phyloP scores from a whole-genome alignment of 2,329 filamentous ascomycete species.

The Nigrospora osmanthi region DNA sequence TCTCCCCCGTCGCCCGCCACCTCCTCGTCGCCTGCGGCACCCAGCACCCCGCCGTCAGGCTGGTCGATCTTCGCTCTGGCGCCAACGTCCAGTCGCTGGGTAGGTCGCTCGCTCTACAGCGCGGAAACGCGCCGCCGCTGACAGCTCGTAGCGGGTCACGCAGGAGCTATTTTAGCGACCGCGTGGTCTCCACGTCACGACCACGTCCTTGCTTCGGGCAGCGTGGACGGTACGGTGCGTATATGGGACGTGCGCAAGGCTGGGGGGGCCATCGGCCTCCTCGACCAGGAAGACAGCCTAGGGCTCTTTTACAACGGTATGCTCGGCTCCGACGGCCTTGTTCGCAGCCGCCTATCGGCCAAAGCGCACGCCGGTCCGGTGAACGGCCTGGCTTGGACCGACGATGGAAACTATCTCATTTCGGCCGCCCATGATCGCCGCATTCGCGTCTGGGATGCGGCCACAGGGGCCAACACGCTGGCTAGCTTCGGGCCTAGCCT shows the following conservation, averaged over 20 bases:
- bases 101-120: no score
- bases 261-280: conserved; percentile 63
- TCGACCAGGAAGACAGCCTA: conserved; percentile 78
- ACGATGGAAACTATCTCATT: conserved; percentile 68
- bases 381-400: conserved; percentile 79
- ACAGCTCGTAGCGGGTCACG: conserved; percentile 42
- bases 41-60: conserved; percentile 73
- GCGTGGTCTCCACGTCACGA: conserved; percentile 79
- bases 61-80: conserved; percentile 81
- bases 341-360: conserved; percentile 34
- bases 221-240: conserved; percentile 75
- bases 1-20: conserved; percentile 64
- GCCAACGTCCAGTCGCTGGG: conserved; percentile 62
- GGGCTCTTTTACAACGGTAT: conserved; percentile 46
- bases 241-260: conserved; percentile 84
- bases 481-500: conserved; percentile 80
- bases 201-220: conserved; percentile 73
- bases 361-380: conserved; percentile 74
- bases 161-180: conserved; percentile 58
- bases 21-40: conserved; percentile 83
- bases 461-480: conserved; percentile 76
- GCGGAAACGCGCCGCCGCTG: no score
- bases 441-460: conserved; percentile 80
- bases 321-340: conserved; percentile 24
- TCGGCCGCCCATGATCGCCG: conserved; percentile 77